A percentile compares a stretch with the other conserved stretches of the same genome.
These are phyloP conservation scores for Yarrowia sp. DNA, from an alignment of 805 yeast genomes.

Conservation along the genomic window DNA sequence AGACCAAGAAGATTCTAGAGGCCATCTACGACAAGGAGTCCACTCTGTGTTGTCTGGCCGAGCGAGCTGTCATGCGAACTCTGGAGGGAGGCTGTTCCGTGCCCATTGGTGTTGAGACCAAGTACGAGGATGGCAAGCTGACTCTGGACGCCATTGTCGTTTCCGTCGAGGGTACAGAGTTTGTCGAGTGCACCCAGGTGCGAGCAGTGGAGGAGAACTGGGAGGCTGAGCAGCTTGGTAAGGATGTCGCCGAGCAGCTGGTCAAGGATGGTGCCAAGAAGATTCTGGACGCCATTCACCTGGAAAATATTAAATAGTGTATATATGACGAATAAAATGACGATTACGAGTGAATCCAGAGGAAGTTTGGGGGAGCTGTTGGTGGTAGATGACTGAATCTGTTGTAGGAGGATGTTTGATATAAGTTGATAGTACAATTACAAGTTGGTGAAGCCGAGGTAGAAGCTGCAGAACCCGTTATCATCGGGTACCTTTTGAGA, in stretches of 20 bases:
- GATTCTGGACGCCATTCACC: constrained; percentile 74
- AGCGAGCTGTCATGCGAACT: constrained; percentile 78
- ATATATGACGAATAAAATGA: constrained; percentile 1
- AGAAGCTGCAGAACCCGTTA: too few species aligned
- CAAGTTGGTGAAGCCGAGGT: too few species aligned
- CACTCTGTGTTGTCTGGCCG: constrained; percentile 78
- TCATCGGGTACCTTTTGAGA: too few species aligned
- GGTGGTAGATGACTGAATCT: too few species aligned
- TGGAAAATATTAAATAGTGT: constrained; percentile 28
- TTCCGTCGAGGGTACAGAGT: constrained; percentile 73
- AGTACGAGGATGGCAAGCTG: constrained; percentile 47
- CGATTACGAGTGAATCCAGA: too few species aligned
- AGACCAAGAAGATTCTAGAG: constrained; percentile 55
- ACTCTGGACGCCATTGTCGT: constrained; percentile 69
- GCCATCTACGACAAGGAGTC: constrained; percentile 58
- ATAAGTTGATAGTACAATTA: too few species aligned
- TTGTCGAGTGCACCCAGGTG: constrained; percentile 55
- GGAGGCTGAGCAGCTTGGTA: constrained; percentile 73
- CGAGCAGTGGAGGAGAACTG: constrained; percentile 43
- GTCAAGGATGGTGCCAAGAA: constrained; percentile 74
- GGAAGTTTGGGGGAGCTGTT: too few species aligned
- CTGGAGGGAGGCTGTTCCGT: constrained; percentile 98
- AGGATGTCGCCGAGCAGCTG: constrained; percentile 61
- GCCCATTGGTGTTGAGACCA: constrained; percentile 86
- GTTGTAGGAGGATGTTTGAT: too few species aligned